Evolutionary conservation across 441 rosid species (phyloP).

Genomic region (Corymbia calophylla): DNA sequence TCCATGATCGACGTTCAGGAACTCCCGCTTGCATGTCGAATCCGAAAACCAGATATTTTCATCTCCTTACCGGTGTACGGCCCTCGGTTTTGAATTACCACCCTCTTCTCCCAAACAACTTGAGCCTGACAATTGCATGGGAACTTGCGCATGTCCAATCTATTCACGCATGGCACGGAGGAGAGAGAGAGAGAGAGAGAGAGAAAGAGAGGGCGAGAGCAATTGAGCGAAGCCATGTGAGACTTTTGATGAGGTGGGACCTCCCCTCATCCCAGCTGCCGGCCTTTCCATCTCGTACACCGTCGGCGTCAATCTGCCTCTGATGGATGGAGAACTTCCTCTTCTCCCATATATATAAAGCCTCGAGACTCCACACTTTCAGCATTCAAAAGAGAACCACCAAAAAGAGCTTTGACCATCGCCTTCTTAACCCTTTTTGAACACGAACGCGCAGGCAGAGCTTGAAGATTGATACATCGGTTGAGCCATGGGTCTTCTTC

Average conservation of each 20-base stretch:
- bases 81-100: background rate
- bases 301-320: background rate
- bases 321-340: background rate
- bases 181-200: background rate
- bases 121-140: background rate
- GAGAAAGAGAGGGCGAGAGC: background rate
- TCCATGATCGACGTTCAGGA: background rate
- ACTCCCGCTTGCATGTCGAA: background rate
- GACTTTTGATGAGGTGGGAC: background rate
- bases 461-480: background rate
- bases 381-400: background rate
- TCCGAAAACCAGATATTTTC: background rate
- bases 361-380: background rate
- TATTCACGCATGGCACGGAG: background rate
- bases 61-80: background rate
- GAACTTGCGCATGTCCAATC: background rate
- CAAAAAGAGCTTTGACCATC: background rate
- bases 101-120: background rate
- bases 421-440: background rate
- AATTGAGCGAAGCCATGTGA: background rate
- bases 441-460: background rate
- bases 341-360: background rate
- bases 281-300: background rate
- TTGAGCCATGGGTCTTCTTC: constrained; percentile 16
- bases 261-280: background rate